phyloP scores from a whole-genome alignment of 2,329 filamentous ascomycete species.

The Sphaerostilbella broomeana region DNA sequence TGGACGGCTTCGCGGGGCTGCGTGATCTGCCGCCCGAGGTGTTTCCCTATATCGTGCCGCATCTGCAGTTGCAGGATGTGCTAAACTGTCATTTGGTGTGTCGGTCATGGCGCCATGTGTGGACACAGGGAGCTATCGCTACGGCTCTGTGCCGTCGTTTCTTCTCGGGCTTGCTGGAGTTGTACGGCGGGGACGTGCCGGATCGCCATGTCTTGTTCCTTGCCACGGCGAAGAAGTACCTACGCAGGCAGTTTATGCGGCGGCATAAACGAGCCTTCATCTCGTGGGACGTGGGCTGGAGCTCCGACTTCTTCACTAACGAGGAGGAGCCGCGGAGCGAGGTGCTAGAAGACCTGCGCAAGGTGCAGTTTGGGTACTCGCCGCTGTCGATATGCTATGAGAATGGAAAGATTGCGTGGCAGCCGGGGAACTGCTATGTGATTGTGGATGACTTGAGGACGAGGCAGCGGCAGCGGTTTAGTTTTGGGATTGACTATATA shows the following conservation, averaged over 20 bases:
- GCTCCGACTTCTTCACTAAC: constrained; percentile 5
- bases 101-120: constrained; percentile 20
- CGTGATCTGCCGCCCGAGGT: constrained; percentile 24
- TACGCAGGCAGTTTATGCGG: constrained; percentile 12
- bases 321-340: background rate
- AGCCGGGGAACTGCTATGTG: constrained; percentile 15
- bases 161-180: constrained; percentile 23
- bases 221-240: constrained; percentile 9
- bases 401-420: constrained; percentile 23
- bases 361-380: constrained; percentile 11
- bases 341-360: constrained; percentile 5
- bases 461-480: constrained; percentile 17
- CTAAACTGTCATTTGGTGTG: constrained; percentile 22
- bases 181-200: constrained; percentile 4
- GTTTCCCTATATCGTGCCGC: constrained; percentile 17
- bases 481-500: constrained; percentile 15
- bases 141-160: constrained; percentile 18
- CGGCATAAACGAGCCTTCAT: constrained; percentile 9
- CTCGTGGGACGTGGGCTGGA: constrained; percentile 15
- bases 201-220: constrained; percentile 16
- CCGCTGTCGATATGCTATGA: constrained; percentile 18
- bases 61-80: constrained; percentile 22
- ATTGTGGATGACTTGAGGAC: constrained; percentile 22
- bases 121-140: constrained; percentile 20
- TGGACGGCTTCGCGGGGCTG: constrained; percentile 21